Base-by-base conservation (phyloP, 176 grass and related monocot genomes). In the Triticum dicoccoides region DNA sequence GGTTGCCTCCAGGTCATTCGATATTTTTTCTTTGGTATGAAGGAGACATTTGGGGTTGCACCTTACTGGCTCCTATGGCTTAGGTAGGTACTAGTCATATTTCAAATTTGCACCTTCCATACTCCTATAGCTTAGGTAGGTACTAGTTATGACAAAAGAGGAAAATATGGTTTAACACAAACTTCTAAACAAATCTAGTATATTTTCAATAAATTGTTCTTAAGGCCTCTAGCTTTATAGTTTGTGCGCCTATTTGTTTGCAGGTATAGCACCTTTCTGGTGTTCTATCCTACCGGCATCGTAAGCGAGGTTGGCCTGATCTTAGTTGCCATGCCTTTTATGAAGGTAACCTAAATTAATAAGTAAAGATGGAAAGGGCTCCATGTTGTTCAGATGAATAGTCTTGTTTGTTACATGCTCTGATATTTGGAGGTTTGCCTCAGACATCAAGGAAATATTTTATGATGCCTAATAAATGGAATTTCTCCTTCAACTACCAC, bases 11-110 rank as follows among this genome's bases (percentile, higher is more conserved):
- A 98, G 96, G 91, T 92, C 52, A 91, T 95, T 56, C 91, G 96
- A 64, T 98, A 98, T 73, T 98, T 91, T 25, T 98, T 98, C 90
- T 98, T 98, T 92, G 91, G 91, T 30, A 81, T 91, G 93, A 98
- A 92, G 77, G 96, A 98, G 73, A 76, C 88, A 84, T 77, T 98
- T 86, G 91, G 93, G 67, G 89, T 61, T 88, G 71, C 91, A 27
- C 93, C 96, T 76, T 94, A 79, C 8, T 95, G 91, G 93, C 88
- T 98, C 8, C 77, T 95, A 37, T 98, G 96, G 96, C 96, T 98
- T 34, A 95, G 96, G 95, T 98, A 33, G 34, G 52, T 78, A 38
- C 25, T 37, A 1, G 4, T 52, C 49, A 52, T 18, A 35, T 32
- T 56, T 14, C 8, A 4, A 32, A 42, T 89, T 52, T 86, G 66